Conservation (phyloP, 768 basidiomycete genomes). For the Daedaleopsis sinensis region DNA sequence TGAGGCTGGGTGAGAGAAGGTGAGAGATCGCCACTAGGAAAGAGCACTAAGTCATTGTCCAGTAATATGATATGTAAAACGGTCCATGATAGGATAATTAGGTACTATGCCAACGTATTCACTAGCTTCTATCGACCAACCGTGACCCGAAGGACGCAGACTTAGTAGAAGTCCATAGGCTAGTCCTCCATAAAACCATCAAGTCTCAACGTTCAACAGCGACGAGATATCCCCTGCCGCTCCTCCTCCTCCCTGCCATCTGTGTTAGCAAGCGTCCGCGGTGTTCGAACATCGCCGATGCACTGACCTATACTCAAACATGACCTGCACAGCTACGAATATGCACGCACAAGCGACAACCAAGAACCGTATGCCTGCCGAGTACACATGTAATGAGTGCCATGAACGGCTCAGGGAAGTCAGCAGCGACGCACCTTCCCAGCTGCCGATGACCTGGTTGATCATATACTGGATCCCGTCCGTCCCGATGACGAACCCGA, state of each 20-base stretch:
- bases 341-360: conserved; percentile 59
- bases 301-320: conserved; percentile 92
- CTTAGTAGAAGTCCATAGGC: too few relatives aligned
- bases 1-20: too few relatives aligned
- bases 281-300: neutral
- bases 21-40: too few relatives aligned
- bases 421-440: conserved; percentile 50
- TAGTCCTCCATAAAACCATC: too few relatives aligned
- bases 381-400: neutral
- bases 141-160: too few relatives aligned
- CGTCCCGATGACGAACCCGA: conserved; percentile 91
- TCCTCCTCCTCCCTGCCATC: conserved; percentile 36
- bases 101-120: too few relatives aligned
- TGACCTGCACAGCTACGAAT: conserved; percentile 85
- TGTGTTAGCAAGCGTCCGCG: neutral
- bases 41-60: too few relatives aligned
- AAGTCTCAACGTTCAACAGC: conserved; percentile 25
- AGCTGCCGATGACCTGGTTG: conserved; percentile 61
- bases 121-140: too few relatives aligned
- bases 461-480: conserved; percentile 78
- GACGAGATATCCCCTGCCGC: conserved; percentile 31
- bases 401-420: neutral
- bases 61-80: too few relatives aligned
- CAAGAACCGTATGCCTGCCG: conserved; percentile 68
- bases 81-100: too few relatives aligned